These are phyloP conservation scores for Xerocomellus amylosporus DNA, from an alignment of 768 basidiomycete genomes.

Conservation along the genomic window DNA sequence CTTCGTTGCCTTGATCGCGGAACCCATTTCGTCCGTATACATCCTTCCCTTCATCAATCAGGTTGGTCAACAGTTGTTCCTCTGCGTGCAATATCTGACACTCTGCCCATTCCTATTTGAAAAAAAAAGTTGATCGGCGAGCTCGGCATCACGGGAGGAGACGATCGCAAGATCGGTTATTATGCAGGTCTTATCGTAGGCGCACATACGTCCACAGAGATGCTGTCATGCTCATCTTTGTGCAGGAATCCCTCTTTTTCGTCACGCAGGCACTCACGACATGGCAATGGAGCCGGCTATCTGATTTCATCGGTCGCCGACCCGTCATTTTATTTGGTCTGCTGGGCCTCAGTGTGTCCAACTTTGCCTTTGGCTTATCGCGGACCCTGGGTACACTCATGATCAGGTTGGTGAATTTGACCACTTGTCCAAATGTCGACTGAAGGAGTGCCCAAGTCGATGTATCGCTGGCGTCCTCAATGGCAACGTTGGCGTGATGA, in stretches of 20 bases:
- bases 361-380: slow-evolving; percentile 61
- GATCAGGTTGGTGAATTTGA: slow-evolving; percentile 40
- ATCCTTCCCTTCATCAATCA: slow-evolving; percentile 65
- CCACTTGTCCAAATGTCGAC: neutral
- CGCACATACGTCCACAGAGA: slow-evolving; percentile 1
- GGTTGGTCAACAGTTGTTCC: slow-evolving; percentile 26
- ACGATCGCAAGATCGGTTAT: slow-evolving; percentile 63
- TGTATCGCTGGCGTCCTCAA: slow-evolving; percentile 37
- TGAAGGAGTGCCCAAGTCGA: slow-evolving; percentile 23
- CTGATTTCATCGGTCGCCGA: slow-evolving; percentile 58
- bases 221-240: neutral
- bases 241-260: slow-evolving; percentile 62
- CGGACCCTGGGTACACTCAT: slow-evolving; percentile 52
- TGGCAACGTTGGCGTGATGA: slow-evolving; percentile 56
- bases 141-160: slow-evolving; percentile 60
- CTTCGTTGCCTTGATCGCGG: slow-evolving; percentile 48
- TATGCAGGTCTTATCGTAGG: slow-evolving; percentile 61
- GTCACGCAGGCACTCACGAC: slow-evolving; percentile 54
- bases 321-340: slow-evolving; percentile 57
- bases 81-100: neutral
- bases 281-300: slow-evolving; percentile 62
- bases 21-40: slow-evolving; percentile 51
- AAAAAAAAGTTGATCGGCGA: slow-evolving; percentile 52
- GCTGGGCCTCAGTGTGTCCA: slow-evolving; percentile 49
- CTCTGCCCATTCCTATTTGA: neutral